A percentile compares a stretch with the other conserved stretches of the same genome.
phyloP scores from a whole-genome alignment of 1,139 yeast genomes.

The Yamadazyma aaseri region DNA sequence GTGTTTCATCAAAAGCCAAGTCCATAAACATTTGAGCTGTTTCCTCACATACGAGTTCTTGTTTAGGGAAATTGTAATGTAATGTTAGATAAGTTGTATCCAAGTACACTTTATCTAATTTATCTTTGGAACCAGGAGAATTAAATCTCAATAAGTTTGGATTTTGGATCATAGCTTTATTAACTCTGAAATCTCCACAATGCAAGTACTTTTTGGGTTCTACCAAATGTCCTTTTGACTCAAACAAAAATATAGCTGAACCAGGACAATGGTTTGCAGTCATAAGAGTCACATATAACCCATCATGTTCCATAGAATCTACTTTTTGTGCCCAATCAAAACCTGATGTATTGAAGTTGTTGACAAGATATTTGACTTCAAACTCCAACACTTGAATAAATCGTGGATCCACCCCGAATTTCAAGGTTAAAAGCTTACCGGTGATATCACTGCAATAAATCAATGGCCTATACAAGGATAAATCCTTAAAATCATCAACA shows the following conservation, averaged over 20 bases:
- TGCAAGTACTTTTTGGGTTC: conserved; percentile 52
- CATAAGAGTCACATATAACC: conserved; percentile 58
- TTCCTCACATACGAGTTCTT: conserved; percentile 59
- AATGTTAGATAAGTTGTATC: conserved; percentile 90
- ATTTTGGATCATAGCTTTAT: conserved; percentile 40
- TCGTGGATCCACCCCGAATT: conserved; percentile 56
- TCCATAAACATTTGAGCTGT: conserved; percentile 55
- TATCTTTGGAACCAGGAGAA: conserved; percentile 7
- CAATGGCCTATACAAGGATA: conserved; percentile 40
- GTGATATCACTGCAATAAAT: conserved; percentile 77
- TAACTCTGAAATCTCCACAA: conserved; percentile 91
- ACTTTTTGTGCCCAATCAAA: conserved; percentile 18
- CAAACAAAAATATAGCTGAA: conserved; percentile 75
- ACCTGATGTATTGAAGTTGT: conserved; percentile 12
- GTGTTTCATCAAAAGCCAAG: conserved; percentile 23
- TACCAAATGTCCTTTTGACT: conserved; percentile 38
- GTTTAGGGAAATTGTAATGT: conserved; percentile 72
- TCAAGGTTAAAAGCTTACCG: conserved; percentile 49
- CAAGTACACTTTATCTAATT: conserved; percentile 59
- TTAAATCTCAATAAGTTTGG: conserved; percentile 34
- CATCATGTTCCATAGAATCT: conserved; percentile 26
- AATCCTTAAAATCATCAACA: conserved; percentile 29
- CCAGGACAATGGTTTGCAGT: conserved; percentile 98
- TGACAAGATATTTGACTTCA: conserved; percentile 35
- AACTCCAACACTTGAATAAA: conserved; percentile 49